A percentile compares a stretch with the other conserved stretches of the same genome.
Evolutionary conservation across 495 filamentous ascomycete species (phyloP).

Genomic region (Daldinia bambusicola): DNA sequence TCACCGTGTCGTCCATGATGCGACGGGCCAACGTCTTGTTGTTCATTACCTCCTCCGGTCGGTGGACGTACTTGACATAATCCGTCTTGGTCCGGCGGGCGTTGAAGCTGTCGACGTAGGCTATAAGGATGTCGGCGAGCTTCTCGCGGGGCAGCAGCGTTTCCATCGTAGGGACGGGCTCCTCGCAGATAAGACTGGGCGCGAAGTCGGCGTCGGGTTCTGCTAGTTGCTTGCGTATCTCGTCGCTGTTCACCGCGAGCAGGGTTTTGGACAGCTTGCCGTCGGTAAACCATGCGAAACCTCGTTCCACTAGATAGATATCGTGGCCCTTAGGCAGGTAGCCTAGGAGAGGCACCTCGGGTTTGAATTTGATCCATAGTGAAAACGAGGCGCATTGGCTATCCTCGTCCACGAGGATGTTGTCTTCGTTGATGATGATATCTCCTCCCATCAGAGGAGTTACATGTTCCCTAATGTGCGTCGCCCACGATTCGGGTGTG

Average conservation of each 20-base stretch:
- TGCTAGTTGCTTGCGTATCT: constrained; percentile 35
- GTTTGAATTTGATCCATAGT: constrained; percentile 34
- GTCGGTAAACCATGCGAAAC: constrained; percentile 37
- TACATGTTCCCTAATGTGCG: constrained; percentile 28
- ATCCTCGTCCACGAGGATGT: constrained; percentile 32
- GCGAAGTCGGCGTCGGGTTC: constrained; percentile 15
- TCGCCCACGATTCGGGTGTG: constrained; percentile 32
- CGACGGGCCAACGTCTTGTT: constrained; percentile 31
- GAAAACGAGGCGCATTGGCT: constrained; percentile 34
- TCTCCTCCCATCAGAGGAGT: constrained; percentile 31
- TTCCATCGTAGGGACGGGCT: constrained; percentile 18
- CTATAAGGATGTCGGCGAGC: constrained; percentile 25
- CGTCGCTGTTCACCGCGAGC: constrained; percentile 35
- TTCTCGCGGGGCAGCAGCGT: constrained; percentile 25
- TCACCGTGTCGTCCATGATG: constrained; percentile 31
- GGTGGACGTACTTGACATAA: constrained; percentile 30
- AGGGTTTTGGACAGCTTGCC: constrained; percentile 35
- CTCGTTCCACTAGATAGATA: constrained; percentile 29
- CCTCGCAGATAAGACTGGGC: constrained; percentile 32
- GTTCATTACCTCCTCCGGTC: constrained; percentile 28
- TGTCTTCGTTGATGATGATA: constrained; percentile 36
- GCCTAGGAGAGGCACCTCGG: constrained; percentile 30
- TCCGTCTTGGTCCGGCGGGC: constrained; percentile 20
- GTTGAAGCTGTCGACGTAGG: constrained; percentile 35
- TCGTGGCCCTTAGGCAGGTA: constrained; percentile 29